phyloP scores from a whole-genome alignment of 2,329 filamentous ascomycete genomes.

The Aspergillus tanneri region DNA sequence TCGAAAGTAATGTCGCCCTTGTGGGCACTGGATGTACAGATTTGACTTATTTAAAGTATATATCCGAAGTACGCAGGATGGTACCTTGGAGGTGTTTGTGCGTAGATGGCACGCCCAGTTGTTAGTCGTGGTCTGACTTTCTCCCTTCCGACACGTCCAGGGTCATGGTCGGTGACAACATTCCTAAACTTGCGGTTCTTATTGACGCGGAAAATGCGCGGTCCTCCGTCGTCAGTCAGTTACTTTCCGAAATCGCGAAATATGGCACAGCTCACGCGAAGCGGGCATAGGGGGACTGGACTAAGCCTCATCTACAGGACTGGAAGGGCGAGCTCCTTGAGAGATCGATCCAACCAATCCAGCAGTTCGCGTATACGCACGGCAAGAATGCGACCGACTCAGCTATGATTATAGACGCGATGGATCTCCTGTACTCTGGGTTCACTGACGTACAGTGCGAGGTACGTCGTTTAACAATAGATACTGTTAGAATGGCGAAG shows the following conservation, averaged over 20 bases:
- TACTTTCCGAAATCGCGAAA: conserved; percentile 18
- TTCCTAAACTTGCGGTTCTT: conserved; percentile 2
- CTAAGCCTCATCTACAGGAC: conserved; percentile 1
- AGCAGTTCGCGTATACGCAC: conserved; percentile 13
- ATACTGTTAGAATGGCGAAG: no score
- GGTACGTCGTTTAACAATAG: no score
- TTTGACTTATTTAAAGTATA: no score
- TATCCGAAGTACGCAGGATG: no score
- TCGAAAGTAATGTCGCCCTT: no score
- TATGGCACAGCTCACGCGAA: conserved; percentile 18
- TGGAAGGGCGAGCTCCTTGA: conserved; percentile 3
- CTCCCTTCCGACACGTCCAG: background rate
- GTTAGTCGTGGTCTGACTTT: background rate
- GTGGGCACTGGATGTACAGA: no score
- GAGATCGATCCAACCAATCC: conserved; percentile 2
- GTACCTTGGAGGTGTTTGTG: no score
- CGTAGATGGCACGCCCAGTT: background rate
- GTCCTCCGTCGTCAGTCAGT: background rate
- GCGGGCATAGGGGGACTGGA: conserved; percentile 19
- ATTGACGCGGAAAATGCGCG: conserved; percentile 4
- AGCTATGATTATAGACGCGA: conserved; percentile 38
- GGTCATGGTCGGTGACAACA: background rate
- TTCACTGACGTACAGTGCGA: no score
- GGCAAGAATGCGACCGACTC: conserved; percentile 17
- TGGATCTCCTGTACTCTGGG: conserved; percentile 37